Base-by-base conservation (phyloP, 2,329 filamentous ascomycete genomes). In the Aphanocladium album region DNA sequence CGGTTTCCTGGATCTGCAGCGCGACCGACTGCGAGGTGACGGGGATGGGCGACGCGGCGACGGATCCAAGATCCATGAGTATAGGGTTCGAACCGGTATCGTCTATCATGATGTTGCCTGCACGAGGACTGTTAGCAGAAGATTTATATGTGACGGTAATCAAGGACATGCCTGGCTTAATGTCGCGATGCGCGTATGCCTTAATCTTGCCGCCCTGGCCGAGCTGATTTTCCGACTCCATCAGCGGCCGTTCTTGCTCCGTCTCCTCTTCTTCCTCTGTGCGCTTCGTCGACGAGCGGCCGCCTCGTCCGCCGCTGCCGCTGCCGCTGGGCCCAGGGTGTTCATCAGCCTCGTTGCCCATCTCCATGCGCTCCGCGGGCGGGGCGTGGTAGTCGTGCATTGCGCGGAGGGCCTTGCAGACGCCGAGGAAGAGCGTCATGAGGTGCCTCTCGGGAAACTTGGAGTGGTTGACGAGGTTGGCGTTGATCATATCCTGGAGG, bases 401-500 rank as follows among this genome's bases (percentile, higher is more conserved):
- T 39, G 88, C 86, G 71, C 89, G 88, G 62, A 99, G 77, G 47
- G 91, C 95, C 69, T 87, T 86, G 73, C 93, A 97, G 2, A 99
- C 92, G 17, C 95, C 95, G 46, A 97, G 78, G 73, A 99, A 97
- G 62, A 99, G 76, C 62, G 88, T 80, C 92, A 98, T 93, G 64
- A 99, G 80, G 68, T 88, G 83, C 72, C 87, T 84, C 78, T 98
- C 93, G 1, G 93, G 92, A 69, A 99, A 98, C 56, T 83, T 83
- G 41, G 90, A 90, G 73, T 96, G 91, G 75, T 98, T 98, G 74
- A 99, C 93, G 59, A 98, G 80, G 76, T 99, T 99, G 65, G 95
- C 93, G 75, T 99, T 99, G 80, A 99, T 98, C 72, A 96, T 89
- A 76, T 99, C 95, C 77, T 99, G 95, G 41, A 99, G 82, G 74